A percentile compares a stretch with the other conserved stretches of the same genome.
phyloP scores from a whole-genome alignment of 306 rosid genomes.

The Quercus ilex region DNA sequence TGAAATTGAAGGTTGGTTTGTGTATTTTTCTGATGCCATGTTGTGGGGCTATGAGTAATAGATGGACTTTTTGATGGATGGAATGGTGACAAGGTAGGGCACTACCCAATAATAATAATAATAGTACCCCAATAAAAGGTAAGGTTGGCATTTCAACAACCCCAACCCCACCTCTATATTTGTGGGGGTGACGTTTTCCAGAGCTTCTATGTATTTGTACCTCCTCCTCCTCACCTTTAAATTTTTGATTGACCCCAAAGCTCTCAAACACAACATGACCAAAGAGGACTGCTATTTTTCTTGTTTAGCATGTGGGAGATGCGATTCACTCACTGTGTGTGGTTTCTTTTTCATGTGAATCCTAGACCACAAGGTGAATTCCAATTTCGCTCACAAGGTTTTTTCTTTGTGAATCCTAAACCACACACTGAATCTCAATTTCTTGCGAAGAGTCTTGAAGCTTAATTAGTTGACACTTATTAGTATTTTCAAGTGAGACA shows the following conservation, averaged over 20 bases:
- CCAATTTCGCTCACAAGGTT: too few species aligned
- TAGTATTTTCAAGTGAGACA: too few species aligned
- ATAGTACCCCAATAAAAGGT: constrained; percentile 20
- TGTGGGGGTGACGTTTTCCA: constrained; percentile 21
- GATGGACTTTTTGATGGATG: constrained; percentile 41
- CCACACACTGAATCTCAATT: too few species aligned
- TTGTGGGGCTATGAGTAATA: constrained; percentile 41
- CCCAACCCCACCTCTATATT: constrained; percentile 8
- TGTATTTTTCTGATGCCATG: constrained; percentile 33
- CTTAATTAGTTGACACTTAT: too few species aligned
- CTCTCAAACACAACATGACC: constrained; percentile 28
- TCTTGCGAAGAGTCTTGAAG: too few species aligned
- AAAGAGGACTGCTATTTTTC: constrained; percentile 1
- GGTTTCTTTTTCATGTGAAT: neutral
- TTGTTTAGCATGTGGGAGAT: neutral
- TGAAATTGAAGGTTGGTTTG: constrained; percentile 24
- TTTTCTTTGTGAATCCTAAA: too few species aligned
- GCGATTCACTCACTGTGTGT: neutral
- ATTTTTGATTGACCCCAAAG: constrained; percentile 6
- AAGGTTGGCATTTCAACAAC: constrained; percentile 29
- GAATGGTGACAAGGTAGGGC: constrained; percentile 67
- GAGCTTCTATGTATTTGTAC: constrained; percentile 4
- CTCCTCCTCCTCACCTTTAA: neutral
- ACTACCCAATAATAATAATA: constrained; percentile 25
- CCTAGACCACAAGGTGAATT: too few species aligned